Evolutionary conservation across 306 rosid species (phyloP), one percentile per base, ranked within the genome.

Genomic region (Cucurbita pepo): DNA sequence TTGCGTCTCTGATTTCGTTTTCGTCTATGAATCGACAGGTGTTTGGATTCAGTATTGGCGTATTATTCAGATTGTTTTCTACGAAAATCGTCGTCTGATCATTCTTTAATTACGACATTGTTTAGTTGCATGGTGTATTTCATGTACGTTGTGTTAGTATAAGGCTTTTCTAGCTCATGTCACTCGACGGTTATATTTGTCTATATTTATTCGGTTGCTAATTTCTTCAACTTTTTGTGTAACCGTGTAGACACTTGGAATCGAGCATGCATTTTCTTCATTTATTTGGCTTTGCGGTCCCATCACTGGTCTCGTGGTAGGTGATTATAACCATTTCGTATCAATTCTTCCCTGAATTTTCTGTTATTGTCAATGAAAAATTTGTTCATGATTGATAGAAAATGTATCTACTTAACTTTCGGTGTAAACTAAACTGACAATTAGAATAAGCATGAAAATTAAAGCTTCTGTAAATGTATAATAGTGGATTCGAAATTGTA

Each of bases 211-310:
- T 40, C 25, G 41, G 13, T 67, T 64, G 53, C 41, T 11, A 66
- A 19, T 66, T 44, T 66, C 72, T 8, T 45, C 19, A 1, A 41
- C 18, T 57, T 66, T 66, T 66, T 6, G 56, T 47, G 18, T 44
- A 48, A 44, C 22, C 12, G 44, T 86, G 86, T 97, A 94, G 99
- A 94, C 99, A 4, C 92, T 94, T 73, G 97, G 97, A 73, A 89
- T 94, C 51, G 96, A 87, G 76, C 99, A 94, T 80, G 99, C 99
- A 8, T 94, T 91, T 83, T 91, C 99, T 81, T 94, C 99, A 37
- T 94, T 94, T 81, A 94, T 91, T 79, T 94, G 99, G 99, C 97
- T 94, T 38, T 94, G 99, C 79, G 99, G 99, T 83, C 99, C 99
- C 63, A 91, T 94, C 74, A 94, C 99, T 60, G 99, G 99, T 58